Conservation (phyloP, 495 filamentous ascomycete genomes). For the Choiromyces venosus region DNA sequence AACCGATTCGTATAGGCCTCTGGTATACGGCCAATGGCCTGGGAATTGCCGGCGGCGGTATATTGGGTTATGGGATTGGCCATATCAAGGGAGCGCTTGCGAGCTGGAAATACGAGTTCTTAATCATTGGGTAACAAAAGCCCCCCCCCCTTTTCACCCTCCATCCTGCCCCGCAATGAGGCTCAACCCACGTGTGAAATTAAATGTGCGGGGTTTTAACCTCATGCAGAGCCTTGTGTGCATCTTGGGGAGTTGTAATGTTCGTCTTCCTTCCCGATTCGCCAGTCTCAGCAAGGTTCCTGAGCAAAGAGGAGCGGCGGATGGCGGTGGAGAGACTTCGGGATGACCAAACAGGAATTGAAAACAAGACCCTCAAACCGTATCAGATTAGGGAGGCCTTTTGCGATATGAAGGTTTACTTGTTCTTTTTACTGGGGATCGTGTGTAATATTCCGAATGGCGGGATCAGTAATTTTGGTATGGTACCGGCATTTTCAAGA, state of each 20-base stretch:
- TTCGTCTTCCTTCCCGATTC: constrained; percentile 60
- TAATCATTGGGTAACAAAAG: constrained; percentile 43
- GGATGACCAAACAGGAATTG: constrained; percentile 60
- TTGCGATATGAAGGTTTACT: constrained; percentile 58
- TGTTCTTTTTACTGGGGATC: constrained; percentile 57
- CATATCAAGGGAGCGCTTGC: constrained; percentile 51
- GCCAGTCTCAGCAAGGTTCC: constrained; percentile 57
- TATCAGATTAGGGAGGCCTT: constrained; percentile 55
- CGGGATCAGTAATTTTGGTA: constrained; percentile 58
- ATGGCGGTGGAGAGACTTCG: constrained; percentile 57
- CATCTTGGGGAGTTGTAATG: constrained; percentile 45
- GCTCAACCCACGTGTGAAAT: not conserved
- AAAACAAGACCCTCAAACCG: constrained; percentile 58
- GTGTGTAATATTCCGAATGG: constrained; percentile 54
- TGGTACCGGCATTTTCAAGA: not conserved
- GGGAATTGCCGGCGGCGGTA: constrained; percentile 55
- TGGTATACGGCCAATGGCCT: constrained; percentile 59
- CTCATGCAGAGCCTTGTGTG: constrained; percentile 39
- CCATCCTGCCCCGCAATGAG: not conserved
- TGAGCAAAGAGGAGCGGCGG: constrained; percentile 53
- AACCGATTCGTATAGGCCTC: constrained; percentile 55
- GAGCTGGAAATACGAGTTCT: constrained; percentile 56
- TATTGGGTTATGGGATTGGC: constrained; percentile 57
- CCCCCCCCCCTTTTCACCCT: not conserved
- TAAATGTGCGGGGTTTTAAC: not conserved